phyloP scores from a whole-genome alignment of 2,329 filamentous ascomycete genomes.

The Rhexocercosporidium sp. region DNA sequence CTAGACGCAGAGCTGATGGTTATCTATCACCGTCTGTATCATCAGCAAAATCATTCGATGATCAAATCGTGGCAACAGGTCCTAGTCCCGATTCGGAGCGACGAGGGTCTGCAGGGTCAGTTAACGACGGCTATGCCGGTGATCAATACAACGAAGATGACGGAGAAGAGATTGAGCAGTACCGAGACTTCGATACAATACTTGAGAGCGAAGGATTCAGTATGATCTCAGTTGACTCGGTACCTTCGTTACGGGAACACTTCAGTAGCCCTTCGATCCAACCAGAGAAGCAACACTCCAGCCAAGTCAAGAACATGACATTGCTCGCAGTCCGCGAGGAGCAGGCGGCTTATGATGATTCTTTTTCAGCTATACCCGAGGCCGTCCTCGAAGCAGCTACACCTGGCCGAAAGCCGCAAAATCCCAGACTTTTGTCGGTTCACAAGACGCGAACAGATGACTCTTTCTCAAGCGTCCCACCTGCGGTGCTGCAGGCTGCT shows the following conservation, averaged over 20 bases:
- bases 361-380: slow-evolving; percentile 36
- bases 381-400: slow-evolving; percentile 34
- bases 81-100: not conserved
- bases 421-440: slow-evolving; percentile 27
- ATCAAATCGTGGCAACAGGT: slow-evolving; percentile 10
- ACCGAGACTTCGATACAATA: slow-evolving; percentile 57
- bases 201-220: slow-evolving; percentile 63
- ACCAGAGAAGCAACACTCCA: slow-evolving; percentile 20
- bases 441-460: slow-evolving; percentile 28
- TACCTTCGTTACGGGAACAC: slow-evolving; percentile 54
- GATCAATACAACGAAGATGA: slow-evolving; percentile 34
- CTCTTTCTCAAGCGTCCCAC: slow-evolving; percentile 37
- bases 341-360: slow-evolving; percentile 25
- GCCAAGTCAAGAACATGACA: slow-evolving; percentile 23
- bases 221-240: slow-evolving; percentile 59
- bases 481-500: slow-evolving; percentile 34
- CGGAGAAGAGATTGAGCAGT: slow-evolving; percentile 44
- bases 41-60: slow-evolving; percentile 20
- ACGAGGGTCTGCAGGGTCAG: slow-evolving; percentile 7
- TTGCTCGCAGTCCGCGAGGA: slow-evolving; percentile 21
- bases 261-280: slow-evolving; percentile 43
- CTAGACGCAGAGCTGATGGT: slow-evolving; percentile 8
- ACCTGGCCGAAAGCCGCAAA: slow-evolving; percentile 23
- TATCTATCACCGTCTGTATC: slow-evolving; percentile 29
- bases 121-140: slow-evolving; percentile 8